phyloP scores from a whole-genome alignment of 495 filamentous ascomycete species.

The Lasiosphaeria ovina region DNA sequence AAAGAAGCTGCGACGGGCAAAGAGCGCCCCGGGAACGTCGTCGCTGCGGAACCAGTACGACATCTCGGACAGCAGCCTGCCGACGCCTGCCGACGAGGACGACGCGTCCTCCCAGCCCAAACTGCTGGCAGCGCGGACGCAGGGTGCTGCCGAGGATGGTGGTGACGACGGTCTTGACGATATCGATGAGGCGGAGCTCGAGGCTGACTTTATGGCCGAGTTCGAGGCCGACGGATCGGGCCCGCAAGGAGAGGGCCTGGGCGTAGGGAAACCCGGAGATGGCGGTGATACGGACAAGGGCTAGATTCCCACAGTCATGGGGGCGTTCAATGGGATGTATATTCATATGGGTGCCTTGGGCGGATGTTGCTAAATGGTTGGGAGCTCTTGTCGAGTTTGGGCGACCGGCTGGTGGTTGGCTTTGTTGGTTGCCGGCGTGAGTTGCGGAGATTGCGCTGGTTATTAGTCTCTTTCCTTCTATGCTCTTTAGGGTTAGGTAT shows the following conservation, averaged over 20 bases:
- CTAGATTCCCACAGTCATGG: constrained; percentile 1
- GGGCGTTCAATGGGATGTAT: not conserved
- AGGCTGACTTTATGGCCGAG: constrained; percentile 60
- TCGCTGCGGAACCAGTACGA: constrained; percentile 28
- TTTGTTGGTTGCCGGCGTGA: not conserved
- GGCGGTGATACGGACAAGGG: constrained; percentile 17
- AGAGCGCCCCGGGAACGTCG: constrained; percentile 16
- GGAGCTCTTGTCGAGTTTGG: not conserved
- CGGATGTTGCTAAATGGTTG: not conserved
- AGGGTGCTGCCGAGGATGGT: constrained; percentile 11
- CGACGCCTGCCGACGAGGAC: constrained; percentile 54
- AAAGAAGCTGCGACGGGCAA: constrained; percentile 26
- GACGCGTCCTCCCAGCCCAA: constrained; percentile 19
- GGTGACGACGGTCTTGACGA: constrained; percentile 35
- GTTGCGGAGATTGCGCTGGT: not conserved
- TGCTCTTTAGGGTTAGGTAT: not conserved
- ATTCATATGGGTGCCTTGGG: not conserved
- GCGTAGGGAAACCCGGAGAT: constrained; percentile 4
- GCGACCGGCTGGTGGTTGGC: not conserved
- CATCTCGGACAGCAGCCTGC: constrained; percentile 41
- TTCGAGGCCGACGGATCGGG: not conserved
- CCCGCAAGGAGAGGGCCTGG: not conserved
- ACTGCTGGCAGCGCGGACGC: not conserved
- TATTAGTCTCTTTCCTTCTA: not conserved
- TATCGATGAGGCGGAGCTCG: constrained; percentile 60